phyloP scores from a whole-genome alignment of 169 alveolate genomes.

The Babesia sp. region DNA sequence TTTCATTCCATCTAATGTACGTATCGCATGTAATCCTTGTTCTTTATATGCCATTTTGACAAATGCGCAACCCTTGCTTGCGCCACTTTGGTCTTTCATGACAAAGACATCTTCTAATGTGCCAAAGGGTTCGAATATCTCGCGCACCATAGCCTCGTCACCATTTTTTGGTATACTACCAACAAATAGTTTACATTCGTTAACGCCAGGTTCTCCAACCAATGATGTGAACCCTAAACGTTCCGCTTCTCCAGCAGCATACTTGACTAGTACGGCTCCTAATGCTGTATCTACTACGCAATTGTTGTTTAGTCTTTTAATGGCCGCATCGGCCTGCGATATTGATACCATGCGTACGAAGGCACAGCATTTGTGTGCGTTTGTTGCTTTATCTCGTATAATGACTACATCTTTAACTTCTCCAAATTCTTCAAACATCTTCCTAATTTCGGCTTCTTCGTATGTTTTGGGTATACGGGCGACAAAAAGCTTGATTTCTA shows the following conservation, averaged over 20 bases:
- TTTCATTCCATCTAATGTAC: conserved; percentile 75
- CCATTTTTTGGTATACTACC: conserved; percentile 85
- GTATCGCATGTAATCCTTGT: conserved; percentile 87
- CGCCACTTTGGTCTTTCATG: conserved; percentile 84
- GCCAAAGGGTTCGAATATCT: conserved; percentile 83
- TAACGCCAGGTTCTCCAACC: conserved; percentile 81
- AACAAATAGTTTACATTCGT: conserved; percentile 87
- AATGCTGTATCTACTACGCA: conserved; percentile 79
- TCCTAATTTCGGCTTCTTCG: conserved; percentile 81
- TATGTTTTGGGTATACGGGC: conserved; percentile 85
- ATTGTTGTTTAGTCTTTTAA: conserved; percentile 81
- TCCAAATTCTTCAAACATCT: conserved; percentile 85
- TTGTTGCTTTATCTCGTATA: conserved; percentile 83
- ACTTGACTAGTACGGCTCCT: conserved; percentile 85
- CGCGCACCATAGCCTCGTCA: conserved; percentile 80
- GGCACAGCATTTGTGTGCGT: conserved; percentile 84
- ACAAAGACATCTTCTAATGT: conserved; percentile 83
- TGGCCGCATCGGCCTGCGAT: conserved; percentile 88
- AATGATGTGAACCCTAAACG: conserved; percentile 83
- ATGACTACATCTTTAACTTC: conserved; percentile 82
- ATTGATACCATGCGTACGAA: conserved; percentile 84
- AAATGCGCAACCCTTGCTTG: conserved; percentile 88
- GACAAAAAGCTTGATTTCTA: conserved; percentile 85
- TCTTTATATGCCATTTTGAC: conserved; percentile 86
- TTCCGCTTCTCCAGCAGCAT: conserved; percentile 87